phyloP scores from a whole-genome alignment of 2,329 filamentous ascomycete species.

The Alternaria dauci region DNA sequence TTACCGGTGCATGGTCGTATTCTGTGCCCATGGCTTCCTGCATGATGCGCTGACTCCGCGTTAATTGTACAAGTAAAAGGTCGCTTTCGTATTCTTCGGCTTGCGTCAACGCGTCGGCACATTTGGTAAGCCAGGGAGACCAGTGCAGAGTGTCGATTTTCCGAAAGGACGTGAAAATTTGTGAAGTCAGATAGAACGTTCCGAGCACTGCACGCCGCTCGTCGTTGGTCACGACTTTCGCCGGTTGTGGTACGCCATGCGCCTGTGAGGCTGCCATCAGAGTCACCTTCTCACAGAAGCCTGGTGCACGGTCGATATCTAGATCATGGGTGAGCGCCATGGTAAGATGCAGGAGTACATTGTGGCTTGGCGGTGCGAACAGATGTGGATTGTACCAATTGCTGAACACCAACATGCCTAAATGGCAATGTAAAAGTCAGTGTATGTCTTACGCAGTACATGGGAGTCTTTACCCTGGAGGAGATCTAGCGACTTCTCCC shows the following conservation, averaged over 20 bases:
- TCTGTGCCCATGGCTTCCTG: too few relatives aligned
- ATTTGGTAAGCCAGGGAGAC: background rate
- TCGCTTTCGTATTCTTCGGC: background rate
- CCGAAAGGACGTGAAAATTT: background rate
- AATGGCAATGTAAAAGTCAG: background rate
- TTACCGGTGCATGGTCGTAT: too few relatives aligned
- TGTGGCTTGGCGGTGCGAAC: constrained; percentile 9
- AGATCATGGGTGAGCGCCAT: constrained; percentile 19
- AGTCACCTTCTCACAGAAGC: constrained; percentile 8
- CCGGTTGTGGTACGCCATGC: constrained; percentile 11
- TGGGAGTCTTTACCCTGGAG: constrained; percentile 1
- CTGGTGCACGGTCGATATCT: constrained; percentile 11
- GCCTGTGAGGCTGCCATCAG: constrained; percentile 10
- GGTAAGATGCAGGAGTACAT: constrained; percentile 15
- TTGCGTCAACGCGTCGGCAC: background rate
- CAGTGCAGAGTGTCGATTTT: background rate
- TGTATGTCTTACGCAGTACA: background rate
- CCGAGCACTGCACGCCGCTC: constrained; percentile 14
- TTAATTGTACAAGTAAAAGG: too few relatives aligned
- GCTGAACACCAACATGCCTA: constrained; percentile 12
- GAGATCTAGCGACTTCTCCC: constrained; percentile 1
- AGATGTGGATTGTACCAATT: constrained; percentile 19
- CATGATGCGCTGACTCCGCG: too few relatives aligned
- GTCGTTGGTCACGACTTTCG: constrained; percentile 10
- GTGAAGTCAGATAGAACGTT: constrained; percentile 14